Conservation (phyloP, 805 yeast genomes). For the Candida yuanshanica region DNA sequence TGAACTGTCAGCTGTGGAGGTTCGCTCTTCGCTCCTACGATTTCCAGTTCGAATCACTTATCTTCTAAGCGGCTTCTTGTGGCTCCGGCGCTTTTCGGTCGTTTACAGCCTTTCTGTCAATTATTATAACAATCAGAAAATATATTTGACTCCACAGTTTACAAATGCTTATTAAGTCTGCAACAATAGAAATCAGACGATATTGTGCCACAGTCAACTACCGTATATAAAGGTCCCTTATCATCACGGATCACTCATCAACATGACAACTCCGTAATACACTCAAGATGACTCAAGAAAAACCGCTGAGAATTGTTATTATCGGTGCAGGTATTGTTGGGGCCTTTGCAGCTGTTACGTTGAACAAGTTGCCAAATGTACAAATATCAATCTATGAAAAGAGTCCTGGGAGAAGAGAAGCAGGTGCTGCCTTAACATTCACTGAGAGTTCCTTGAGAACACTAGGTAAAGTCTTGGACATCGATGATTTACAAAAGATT, state of each 20-base stretch:
- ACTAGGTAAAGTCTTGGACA: slow-evolving; percentile 7
- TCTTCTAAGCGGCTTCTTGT: too few species aligned
- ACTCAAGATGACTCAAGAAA: background rate
- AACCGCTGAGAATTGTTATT: slow-evolving; percentile 3
- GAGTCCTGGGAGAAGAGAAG: slow-evolving; percentile 9
- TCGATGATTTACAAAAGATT: slow-evolving; percentile 9
- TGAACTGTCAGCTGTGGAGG: too few species aligned
- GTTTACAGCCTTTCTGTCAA: too few species aligned
- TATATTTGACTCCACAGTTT: background rate
- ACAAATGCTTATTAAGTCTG: background rate
- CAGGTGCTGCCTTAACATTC: slow-evolving; percentile 14
- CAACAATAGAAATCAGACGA: background rate
- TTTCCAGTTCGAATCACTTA: too few species aligned
- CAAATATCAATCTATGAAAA: slow-evolving; percentile 10
- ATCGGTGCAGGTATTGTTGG: slow-evolving; percentile 7
- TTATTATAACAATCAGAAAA: too few species aligned
- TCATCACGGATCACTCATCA: too few species aligned
- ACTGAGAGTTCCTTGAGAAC: slow-evolving; percentile 8
- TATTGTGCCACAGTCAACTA: background rate
- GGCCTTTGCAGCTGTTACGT: slow-evolving; percentile 6
- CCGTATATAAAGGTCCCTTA: too few species aligned
- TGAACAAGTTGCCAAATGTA: slow-evolving; percentile 10
- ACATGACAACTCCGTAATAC: background rate
- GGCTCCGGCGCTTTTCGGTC: too few species aligned
- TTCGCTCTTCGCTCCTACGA: too few species aligned